These are phyloP conservation scores for Mentha longifolia DNA, from an alignment of 257 asterid genomes.

Conservation along the genomic window DNA sequence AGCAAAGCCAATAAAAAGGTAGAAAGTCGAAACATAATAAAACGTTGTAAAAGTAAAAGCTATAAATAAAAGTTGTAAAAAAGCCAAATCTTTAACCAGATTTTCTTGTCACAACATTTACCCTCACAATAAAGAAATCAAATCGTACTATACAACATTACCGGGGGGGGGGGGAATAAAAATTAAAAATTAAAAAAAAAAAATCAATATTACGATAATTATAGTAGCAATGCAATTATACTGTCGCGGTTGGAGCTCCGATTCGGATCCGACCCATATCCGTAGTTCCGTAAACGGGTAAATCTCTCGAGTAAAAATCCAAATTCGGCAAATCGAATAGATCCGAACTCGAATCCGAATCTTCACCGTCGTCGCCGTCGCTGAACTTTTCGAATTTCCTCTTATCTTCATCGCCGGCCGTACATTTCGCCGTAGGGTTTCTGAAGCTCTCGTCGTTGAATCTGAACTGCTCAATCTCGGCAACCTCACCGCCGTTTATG, in stretches of 20 bases:
- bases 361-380: slow-evolving; percentile 58
- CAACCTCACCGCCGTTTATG: slow-evolving; percentile 24
- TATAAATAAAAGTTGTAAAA: slow-evolving; percentile 15
- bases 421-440: slow-evolving; percentile 34
- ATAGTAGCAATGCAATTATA: not conserved
- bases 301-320: slow-evolving; percentile 45
- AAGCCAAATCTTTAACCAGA: slow-evolving; percentile 30
- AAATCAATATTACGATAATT: not conserved
- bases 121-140: slow-evolving; percentile 24
- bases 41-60: not conserved
- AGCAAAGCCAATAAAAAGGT: slow-evolving; percentile 19
- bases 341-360: slow-evolving; percentile 90
- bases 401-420: slow-evolving; percentile 31
- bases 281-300: slow-evolving; percentile 60
- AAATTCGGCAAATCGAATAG: slow-evolving; percentile 77
- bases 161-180: too few species aligned
- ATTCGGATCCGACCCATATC: slow-evolving; percentile 46
- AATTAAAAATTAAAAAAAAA: too few species aligned
- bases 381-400: slow-evolving; percentile 44
- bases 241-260: slow-evolving; percentile 28
- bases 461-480: slow-evolving; percentile 17
- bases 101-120: slow-evolving; percentile 29
- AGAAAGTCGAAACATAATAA: slow-evolving; percentile 6
- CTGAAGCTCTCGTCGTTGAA: slow-evolving; percentile 22
- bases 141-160: not conserved